Evolutionary conservation across 192 early-diverging fungal species (phyloP).

Genomic region (Backusella sp.): DNA sequence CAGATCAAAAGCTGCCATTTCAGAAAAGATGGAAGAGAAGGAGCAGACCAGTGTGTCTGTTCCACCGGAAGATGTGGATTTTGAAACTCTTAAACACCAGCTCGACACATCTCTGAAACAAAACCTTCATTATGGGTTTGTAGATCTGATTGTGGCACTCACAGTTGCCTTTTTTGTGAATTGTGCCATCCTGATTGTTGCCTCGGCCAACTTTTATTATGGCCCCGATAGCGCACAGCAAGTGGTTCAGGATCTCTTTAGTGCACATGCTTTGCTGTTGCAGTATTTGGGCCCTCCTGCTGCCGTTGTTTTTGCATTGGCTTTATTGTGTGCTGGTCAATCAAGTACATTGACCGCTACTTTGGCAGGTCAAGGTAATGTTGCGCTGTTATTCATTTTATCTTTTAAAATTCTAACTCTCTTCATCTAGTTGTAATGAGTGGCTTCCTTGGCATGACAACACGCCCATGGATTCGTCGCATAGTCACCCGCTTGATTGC

Average conservation of each 20-base stretch:
- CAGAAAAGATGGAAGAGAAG: constrained; percentile 20
- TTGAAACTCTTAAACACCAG: constrained; percentile 5
- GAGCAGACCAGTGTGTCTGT: neutral
- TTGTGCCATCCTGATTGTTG: constrained; percentile 76
- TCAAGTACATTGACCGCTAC: constrained; percentile 79
- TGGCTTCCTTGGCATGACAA: constrained; percentile 65
- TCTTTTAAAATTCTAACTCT: neutral
- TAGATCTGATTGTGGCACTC: constrained; percentile 68
- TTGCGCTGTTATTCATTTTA: neutral
- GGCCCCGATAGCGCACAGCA: constrained; percentile 15
- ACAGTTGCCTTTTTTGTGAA: constrained; percentile 76
- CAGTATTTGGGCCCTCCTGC: constrained; percentile 61
- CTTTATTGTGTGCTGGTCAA: constrained; percentile 75
- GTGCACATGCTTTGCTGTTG: constrained; percentile 61
- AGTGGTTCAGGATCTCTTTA: constrained; percentile 61
- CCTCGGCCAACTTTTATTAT: constrained; percentile 69
- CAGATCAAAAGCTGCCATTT: neutral
- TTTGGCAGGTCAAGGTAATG: constrained; percentile 66
- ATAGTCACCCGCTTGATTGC: constrained; percentile 71
- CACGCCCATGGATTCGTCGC: constrained; percentile 66
- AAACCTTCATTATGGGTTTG: constrained; percentile 47
- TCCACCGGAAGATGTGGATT: neutral
- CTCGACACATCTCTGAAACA: constrained; percentile 10
- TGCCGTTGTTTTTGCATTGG: constrained; percentile 71
- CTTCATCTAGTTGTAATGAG: constrained; percentile 64